Percentiles rank a stretch among this genome's conserved stretches.
phyloP scores from a whole-genome alignment of 495 filamentous ascomycete genomes.

The Tuber calosporum region DNA sequence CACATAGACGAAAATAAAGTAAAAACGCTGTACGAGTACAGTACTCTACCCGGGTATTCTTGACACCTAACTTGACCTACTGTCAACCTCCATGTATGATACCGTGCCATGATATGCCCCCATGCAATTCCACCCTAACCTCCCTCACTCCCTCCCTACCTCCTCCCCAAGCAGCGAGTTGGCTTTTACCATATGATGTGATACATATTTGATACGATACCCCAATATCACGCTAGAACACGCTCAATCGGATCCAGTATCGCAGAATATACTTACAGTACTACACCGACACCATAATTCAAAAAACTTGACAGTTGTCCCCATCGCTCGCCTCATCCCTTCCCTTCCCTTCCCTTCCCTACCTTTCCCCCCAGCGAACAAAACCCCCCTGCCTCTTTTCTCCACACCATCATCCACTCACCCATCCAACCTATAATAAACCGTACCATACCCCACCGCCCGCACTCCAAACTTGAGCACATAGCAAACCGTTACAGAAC shows the following conservation, averaged over 20 bases:
- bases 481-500: background rate
- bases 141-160: no score
- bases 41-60: background rate
- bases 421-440: background rate
- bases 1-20: background rate
- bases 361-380: background rate
- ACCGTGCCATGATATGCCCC: no score
- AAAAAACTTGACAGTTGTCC: constrained; percentile 5
- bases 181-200: background rate
- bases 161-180: background rate
- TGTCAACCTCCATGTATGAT: background rate
- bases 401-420: background rate
- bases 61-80: background rate
- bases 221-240: background rate
- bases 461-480: background rate
- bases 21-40: background rate
- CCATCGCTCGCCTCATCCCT: background rate
- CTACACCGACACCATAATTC: background rate
- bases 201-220: background rate
- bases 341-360: no score
- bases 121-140: background rate
- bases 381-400: background rate
- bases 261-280: no score
- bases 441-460: background rate
- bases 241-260: background rate